phyloP scores from a whole-genome alignment of 1,139 yeast genomes.

The Debaryomycetaceae sp. region DNA sequence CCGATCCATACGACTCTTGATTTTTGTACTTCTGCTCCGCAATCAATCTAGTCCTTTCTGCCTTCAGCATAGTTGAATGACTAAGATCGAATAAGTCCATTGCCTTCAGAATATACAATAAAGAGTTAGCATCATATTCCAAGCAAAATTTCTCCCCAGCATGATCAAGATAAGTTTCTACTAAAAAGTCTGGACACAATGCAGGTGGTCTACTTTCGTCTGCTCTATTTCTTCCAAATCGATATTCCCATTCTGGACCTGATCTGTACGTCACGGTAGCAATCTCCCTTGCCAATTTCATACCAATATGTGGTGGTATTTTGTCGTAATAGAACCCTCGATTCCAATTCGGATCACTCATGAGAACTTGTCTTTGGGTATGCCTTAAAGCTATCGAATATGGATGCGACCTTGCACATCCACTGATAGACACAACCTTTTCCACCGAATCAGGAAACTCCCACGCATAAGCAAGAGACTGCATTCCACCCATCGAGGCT shows the following conservation, averaged over 20 bases:
- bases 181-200: conserved; percentile 85
- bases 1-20: conserved; percentile 9
- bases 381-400: conserved; percentile 91
- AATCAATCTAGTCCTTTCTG: conserved; percentile 35
- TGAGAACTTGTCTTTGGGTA: conserved; percentile 86
- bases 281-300: conserved; percentile 90
- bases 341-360: conserved; percentile 95
- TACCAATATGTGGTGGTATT: conserved; percentile 89
- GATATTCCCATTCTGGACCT: conserved; percentile 95
- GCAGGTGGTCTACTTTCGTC: conserved; percentile 81
- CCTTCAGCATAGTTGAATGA: conserved; percentile 39
- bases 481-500: conserved; percentile 98
- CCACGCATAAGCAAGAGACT: conserved; percentile 80
- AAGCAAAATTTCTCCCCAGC: conserved; percentile 92
- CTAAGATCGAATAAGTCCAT: conserved; percentile 93
- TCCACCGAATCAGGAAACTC: conserved; percentile 78
- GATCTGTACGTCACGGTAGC: conserved; percentile 93
- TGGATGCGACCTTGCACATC: conserved; percentile 93
- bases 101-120: conserved; percentile 83
- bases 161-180: conserved; percentile 90
- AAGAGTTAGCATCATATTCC: conserved; percentile 88
- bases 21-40: conserved; percentile 27
- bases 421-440: conserved; percentile 74
- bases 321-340: conserved; percentile 80
- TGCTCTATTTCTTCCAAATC: conserved; percentile 87